These are phyloP conservation scores for Panaeolus cyanescens DNA, from an alignment of 768 basidiomycete genomes.

Conservation along the genomic window DNA sequence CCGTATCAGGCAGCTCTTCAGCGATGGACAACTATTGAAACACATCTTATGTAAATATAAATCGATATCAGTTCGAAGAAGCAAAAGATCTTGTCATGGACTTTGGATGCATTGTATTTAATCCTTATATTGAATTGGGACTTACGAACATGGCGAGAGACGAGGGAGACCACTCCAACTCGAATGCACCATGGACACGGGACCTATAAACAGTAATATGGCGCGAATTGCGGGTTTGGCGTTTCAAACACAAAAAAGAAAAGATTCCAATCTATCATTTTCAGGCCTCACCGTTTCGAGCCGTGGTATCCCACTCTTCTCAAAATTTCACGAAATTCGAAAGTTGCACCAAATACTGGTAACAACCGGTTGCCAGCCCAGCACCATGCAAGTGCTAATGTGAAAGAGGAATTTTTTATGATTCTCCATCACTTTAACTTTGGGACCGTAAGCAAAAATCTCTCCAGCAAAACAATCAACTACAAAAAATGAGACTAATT, in stretches of 20 bases:
- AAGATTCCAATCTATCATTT: no score
- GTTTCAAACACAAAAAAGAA: no score
- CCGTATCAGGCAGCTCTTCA: neutral
- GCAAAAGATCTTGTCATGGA: neutral
- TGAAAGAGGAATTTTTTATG: neutral
- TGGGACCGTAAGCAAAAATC: neutral
- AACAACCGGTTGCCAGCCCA: conserved; percentile 1
- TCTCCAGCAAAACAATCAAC: neutral
- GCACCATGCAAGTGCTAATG: neutral
- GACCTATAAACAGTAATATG: neutral
- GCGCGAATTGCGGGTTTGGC: neutral
- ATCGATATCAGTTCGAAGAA: neutral
- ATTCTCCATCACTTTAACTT: neutral
- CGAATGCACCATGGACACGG: neutral
- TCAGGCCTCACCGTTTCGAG: no score
- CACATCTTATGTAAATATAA: neutral
- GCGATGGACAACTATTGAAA: neutral
- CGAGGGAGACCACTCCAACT: neutral
- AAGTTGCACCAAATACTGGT: neutral
- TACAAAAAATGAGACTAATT: neutral
- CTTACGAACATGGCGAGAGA: neutral
- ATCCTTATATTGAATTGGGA: neutral
- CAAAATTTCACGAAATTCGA: neutral
- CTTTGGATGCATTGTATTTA: neutral
- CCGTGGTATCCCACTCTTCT: neutral